These are phyloP conservation scores for Flaveria sonorensis DNA, from an alignment of 129 eudicot genomes.

Conservation along the genomic window DNA sequence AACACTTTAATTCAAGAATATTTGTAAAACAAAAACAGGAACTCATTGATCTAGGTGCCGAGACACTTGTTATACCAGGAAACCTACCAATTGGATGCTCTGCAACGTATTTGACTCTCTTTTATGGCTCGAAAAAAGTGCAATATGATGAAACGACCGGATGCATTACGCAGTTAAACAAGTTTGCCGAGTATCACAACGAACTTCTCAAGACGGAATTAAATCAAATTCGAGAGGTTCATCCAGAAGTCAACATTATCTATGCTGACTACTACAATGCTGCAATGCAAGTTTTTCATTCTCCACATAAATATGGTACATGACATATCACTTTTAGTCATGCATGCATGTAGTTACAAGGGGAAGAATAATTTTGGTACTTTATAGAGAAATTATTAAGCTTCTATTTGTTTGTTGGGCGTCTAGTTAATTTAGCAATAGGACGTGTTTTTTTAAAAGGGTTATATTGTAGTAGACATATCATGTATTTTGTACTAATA, in stretches of 20 bases:
- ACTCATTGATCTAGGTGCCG: constrained; percentile 64
- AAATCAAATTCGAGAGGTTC: constrained; percentile 38
- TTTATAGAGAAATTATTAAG: background rate
- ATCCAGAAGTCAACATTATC: constrained; percentile 50
- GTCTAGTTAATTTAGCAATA: background rate
- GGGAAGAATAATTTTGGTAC: background rate
- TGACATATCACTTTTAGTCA: background rate
- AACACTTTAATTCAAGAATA: background rate
- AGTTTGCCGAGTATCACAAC: constrained; percentile 61
- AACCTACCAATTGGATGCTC: constrained; percentile 78
- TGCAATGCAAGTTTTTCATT: constrained; percentile 27
- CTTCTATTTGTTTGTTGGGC: background rate
- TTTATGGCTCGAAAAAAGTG: constrained; percentile 35
- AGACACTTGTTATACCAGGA: constrained; percentile 61
- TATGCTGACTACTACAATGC: constrained; percentile 41
- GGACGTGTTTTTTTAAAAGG: background rate
- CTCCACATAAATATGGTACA: constrained; percentile 31
- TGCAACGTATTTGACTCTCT: constrained; percentile 53
- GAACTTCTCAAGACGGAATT: constrained; percentile 45
- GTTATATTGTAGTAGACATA: background rate
- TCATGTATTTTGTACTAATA: too few relatives aligned
- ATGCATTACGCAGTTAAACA: constrained; percentile 53
- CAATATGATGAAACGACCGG: constrained; percentile 55
- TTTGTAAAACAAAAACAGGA: constrained; percentile 21
- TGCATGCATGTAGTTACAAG: background rate